phyloP scores from a whole-genome alignment of 2,329 filamentous ascomycete genomes.

The Bretziella fagacearum region DNA sequence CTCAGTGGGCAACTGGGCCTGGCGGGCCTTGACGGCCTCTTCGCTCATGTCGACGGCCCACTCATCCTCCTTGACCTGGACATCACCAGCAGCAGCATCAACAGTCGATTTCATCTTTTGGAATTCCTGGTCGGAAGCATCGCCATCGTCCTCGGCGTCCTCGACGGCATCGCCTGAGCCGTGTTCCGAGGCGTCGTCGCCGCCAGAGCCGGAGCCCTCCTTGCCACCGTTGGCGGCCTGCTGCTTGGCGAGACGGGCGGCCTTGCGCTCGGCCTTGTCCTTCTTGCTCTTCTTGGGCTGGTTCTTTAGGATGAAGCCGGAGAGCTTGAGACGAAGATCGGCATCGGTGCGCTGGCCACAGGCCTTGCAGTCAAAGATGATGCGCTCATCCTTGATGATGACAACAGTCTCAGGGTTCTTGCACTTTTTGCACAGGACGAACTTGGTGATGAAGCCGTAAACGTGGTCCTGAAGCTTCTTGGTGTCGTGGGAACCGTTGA shows the following conservation, averaged over 20 bases:
- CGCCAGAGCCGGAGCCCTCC: conserved; percentile 45
- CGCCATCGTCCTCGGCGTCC: conserved; percentile 33
- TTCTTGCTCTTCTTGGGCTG: conserved; percentile 89
- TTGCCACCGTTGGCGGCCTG: conserved; percentile 41
- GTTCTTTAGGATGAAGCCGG: conserved; percentile 94
- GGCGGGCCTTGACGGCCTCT: conserved; percentile 85
- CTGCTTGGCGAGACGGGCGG: conserved; percentile 78
- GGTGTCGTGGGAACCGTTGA: conserved; percentile 95
- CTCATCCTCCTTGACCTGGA: conserved; percentile 63
- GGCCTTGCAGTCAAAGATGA: conserved; percentile 94
- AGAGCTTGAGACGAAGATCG: conserved; percentile 86
- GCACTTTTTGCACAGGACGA: conserved; percentile 98
- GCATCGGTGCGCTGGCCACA: conserved; percentile 88
- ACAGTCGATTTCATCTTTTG: conserved; percentile 56
- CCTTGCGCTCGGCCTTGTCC: conserved; percentile 85
- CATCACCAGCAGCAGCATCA: conserved; percentile 30
- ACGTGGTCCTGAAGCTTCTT: conserved; percentile 94
- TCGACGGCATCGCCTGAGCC: conserved; percentile 32
- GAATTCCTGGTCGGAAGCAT: conserved; percentile 77
- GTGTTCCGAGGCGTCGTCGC: conserved; percentile 35
- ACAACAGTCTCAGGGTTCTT: conserved; percentile 98
- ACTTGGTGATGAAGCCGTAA: conserved; percentile 95
- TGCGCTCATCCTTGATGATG: conserved; percentile 81
- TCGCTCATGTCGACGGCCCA: conserved; percentile 97
- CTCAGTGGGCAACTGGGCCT: conserved; percentile 81